phyloP scores from a whole-genome alignment of 2,329 filamentous ascomycete species.

The Lasiodiplodia citricola region DNA sequence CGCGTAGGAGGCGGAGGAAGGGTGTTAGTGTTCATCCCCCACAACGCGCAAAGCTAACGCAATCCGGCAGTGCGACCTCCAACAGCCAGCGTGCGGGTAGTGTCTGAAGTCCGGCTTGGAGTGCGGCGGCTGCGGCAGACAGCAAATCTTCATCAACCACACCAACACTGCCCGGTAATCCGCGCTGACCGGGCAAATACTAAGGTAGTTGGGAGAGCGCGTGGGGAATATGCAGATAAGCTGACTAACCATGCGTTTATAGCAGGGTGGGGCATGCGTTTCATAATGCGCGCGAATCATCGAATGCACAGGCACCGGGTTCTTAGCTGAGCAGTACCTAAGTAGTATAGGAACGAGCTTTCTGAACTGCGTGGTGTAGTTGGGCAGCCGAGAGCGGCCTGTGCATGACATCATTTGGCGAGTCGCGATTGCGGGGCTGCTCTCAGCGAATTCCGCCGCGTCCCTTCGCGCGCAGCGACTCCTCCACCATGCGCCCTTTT shows the following conservation, averaged over 20 bases:
- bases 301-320: too few species aligned
- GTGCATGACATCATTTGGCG: constrained; percentile 12
- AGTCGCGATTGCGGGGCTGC: constrained; percentile 13
- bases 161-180: background rate
- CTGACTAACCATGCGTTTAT: too few species aligned
- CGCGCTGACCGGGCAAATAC: background rate
- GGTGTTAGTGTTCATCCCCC: constrained; percentile 52
- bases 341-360: background rate
- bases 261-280: too few species aligned
- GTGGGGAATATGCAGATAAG: too few species aligned
- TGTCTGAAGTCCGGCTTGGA: constrained; percentile 62
- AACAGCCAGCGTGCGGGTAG: constrained; percentile 65
- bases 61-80: constrained; percentile 62
- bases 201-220: too few species aligned
- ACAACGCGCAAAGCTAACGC: background rate
- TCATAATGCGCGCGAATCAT: too few species aligned
- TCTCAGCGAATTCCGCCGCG: background rate
- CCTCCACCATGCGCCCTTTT: constrained; percentile 9
- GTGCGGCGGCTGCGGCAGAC: constrained; percentile 67
- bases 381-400: background rate
- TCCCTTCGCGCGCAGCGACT: background rate
- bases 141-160: constrained; percentile 64
- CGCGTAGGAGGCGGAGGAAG: constrained; percentile 54
- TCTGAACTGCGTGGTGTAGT: background rate
- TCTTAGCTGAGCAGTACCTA: too few species aligned